Conservation (phyloP, 768 basidiomycete species). For the Kwoniella newhampshirensis region DNA sequence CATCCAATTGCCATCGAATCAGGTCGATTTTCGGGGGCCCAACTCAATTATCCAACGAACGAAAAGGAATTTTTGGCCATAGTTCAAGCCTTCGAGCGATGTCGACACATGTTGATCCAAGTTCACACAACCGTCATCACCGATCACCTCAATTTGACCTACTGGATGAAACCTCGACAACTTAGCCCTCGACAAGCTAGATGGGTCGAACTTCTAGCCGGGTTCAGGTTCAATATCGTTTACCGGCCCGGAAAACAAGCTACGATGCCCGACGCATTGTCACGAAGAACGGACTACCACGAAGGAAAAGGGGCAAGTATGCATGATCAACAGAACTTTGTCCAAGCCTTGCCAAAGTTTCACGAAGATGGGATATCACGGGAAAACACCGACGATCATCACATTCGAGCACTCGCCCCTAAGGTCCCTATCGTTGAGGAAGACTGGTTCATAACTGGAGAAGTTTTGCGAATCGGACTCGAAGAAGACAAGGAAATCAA, state of each 20-base stretch:
- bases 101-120: slow-evolving; percentile 10
- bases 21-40: slow-evolving; percentile 33
- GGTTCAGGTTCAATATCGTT: slow-evolving; percentile 19
- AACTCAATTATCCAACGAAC: slow-evolving; percentile 60
- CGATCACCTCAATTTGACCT: slow-evolving; percentile 3
- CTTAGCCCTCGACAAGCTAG: slow-evolving; percentile 57
- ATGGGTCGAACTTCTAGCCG: slow-evolving; percentile 52
- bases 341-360: slow-evolving; percentile 3
- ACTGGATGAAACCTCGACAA: slow-evolving; percentile 37
- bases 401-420: too few relatives aligned
- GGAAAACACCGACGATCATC: too few relatives aligned
- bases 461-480: too few relatives aligned
- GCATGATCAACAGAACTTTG: too few relatives aligned
- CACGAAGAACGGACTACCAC: slow-evolving; percentile 13
- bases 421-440: too few relatives aligned
- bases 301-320: not conserved
- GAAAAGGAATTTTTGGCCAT: slow-evolving; percentile 61
- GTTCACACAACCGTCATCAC: not conserved
- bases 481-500: too few relatives aligned
- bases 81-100: slow-evolving; percentile 43
- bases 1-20: slow-evolving; percentile 28
- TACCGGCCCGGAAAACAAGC: slow-evolving; percentile 23
- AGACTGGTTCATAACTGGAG: too few relatives aligned
- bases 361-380: too few relatives aligned
- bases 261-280: slow-evolving; percentile 20